A percentile compares a stretch with the other conserved stretches of the same genome.
Conservation (phyloP, 2,329 filamentous ascomycete species). For the Trichoderma polysporum region DNA sequence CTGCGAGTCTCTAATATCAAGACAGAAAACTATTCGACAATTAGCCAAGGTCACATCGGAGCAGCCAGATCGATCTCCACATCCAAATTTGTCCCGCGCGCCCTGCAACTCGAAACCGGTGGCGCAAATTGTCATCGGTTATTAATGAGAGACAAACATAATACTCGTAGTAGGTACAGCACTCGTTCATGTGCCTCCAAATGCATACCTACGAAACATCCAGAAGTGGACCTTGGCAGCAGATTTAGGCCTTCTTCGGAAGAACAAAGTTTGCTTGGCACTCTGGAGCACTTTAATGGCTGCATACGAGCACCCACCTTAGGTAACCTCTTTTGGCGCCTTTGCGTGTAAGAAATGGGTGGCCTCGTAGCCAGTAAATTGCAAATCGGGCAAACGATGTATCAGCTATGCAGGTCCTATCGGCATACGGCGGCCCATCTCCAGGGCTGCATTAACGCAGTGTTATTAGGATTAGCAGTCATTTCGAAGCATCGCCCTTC, state of each 20-base stretch:
- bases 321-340: not conserved
- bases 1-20: not conserved
- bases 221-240: not conserved
- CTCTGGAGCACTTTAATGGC: not conserved
- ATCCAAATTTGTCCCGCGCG: too few species aligned
- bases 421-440: conserved; percentile 1
- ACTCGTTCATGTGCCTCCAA: not conserved
- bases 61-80: not conserved
- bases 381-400: not conserved
- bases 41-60: not conserved
- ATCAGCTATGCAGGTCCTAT: not conserved
- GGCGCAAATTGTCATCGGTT: not conserved
- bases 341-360: not conserved
- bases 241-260: not conserved
- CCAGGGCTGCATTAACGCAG: not conserved
- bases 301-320: not conserved
- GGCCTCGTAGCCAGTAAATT: conserved; percentile 11
- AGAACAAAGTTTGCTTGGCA: not conserved
- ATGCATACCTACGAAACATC: not conserved
- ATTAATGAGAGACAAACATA: not conserved
- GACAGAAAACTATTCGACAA: not conserved
- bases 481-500: not conserved
- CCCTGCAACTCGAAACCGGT: not conserved
- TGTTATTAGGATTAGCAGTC: not conserved
- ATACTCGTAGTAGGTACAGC: too few species aligned